Evolutionary conservation across 2,329 filamentous ascomycete species (phyloP).

Genomic region (Aspergillus alliaceus): DNA sequence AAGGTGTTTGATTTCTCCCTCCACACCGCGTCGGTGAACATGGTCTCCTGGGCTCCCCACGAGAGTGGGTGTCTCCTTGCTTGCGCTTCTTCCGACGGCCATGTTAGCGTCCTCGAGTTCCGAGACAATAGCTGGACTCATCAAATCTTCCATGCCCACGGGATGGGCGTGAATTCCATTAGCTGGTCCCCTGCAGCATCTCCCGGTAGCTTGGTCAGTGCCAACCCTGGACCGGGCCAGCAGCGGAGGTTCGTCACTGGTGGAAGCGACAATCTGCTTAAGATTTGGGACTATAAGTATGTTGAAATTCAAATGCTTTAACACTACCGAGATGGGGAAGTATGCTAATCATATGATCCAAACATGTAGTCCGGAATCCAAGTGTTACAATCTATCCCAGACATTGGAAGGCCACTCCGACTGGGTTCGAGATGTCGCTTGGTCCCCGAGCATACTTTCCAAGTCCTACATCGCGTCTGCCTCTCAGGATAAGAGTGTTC

Average conservation of each 20-base stretch:
- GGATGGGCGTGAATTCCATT: conserved; percentile 91
- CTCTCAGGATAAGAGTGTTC: conserved; percentile 93
- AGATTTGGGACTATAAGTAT: conserved; percentile 83
- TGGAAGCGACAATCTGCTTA: conserved; percentile 88
- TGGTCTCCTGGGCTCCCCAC: conserved; percentile 95
- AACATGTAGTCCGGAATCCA: conserved; percentile 48
- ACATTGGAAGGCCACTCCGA: conserved; percentile 80
- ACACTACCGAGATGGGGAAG: background rate
- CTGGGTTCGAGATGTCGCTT: conserved; percentile 97
- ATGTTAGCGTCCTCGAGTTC: conserved; percentile 93
- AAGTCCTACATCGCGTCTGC: conserved; percentile 97
- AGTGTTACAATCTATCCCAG: conserved; percentile 53
- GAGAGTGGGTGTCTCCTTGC: conserved; percentile 93
- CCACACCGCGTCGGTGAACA: conserved; percentile 95
- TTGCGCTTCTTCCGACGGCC: conserved; percentile 90
- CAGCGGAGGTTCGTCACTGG: conserved; percentile 89
- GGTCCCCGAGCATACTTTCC: conserved; percentile 91
- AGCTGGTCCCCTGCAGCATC: conserved; percentile 87
- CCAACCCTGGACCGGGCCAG: conserved; percentile 60
- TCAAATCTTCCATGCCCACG: conserved; percentile 86
- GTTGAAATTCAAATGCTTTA: conserved; percentile 18
- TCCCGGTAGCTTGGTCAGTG: conserved; percentile 81
- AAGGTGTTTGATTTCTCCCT: conserved; percentile 89
- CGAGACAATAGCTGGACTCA: conserved; percentile 93
- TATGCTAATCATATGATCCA: conserved; percentile 2